Percentiles rank a stretch among this genome's conserved stretches.
phyloP scores from a whole-genome alignment of 1,284 basidiomycete species.

The Cystobasidiaceae sp. region DNA sequence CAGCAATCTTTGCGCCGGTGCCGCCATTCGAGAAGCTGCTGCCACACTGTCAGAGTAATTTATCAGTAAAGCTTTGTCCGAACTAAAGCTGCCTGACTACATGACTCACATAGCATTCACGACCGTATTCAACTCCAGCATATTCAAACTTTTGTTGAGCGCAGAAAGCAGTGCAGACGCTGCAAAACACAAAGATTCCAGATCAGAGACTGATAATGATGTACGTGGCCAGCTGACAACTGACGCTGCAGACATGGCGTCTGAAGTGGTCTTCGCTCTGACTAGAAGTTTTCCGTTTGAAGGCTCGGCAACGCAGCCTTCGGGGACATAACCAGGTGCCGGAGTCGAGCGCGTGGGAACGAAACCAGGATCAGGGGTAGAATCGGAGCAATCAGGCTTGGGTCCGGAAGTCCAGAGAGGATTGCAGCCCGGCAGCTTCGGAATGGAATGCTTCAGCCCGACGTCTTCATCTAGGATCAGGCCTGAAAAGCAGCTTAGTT shows the following conservation, averaged over 20 bases:
- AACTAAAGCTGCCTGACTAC: neutral
- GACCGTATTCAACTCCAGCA: slow-evolving; percentile 29
- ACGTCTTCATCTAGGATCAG: slow-evolving; percentile 46
- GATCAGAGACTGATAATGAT: neutral
- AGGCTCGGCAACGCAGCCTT: slow-evolving; percentile 28
- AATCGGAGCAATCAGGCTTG: slow-evolving; percentile 36
- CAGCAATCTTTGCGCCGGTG: slow-evolving; percentile 4
- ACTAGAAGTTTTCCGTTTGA: slow-evolving; percentile 10
- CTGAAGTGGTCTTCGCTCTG: slow-evolving; percentile 7
- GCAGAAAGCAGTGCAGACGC: slow-evolving; percentile 31
- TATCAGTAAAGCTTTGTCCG: neutral
- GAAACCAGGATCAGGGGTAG: neutral
- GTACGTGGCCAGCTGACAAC: neutral
- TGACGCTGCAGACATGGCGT: slow-evolving; percentile 29
- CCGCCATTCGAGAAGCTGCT: slow-evolving; percentile 16
- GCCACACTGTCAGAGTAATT: slow-evolving; percentile 1
- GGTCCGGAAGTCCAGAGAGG: slow-evolving; percentile 44
- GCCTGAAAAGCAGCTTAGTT: slow-evolving; percentile 31
- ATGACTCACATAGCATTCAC: slow-evolving; percentile 6
- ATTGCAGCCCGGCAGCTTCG: slow-evolving; percentile 47
- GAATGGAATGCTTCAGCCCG: slow-evolving; percentile 43
- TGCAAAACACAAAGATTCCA: neutral
- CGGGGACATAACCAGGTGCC: slow-evolving; percentile 18
- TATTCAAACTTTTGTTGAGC: slow-evolving; percentile 4
- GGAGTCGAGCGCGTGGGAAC: neutral